Percentiles rank a stretch among this genome's conserved stretches.
Evolutionary conservation across 768 basidiomycete species (phyloP).

Genomic region (Crassisporium funariophilum): DNA sequence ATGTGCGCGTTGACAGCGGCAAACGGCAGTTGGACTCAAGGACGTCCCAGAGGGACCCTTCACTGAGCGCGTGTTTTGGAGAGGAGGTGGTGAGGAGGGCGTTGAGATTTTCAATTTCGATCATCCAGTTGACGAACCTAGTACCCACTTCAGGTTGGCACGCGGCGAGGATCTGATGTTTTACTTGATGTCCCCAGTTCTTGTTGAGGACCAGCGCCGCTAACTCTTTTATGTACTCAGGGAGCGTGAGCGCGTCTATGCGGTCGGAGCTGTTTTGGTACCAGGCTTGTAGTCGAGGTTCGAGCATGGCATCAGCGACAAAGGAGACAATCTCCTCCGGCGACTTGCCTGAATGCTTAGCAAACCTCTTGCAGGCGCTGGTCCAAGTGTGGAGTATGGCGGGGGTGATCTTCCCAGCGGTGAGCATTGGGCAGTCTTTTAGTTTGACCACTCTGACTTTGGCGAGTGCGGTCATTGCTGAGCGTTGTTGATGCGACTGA

Average conservation of each 20-base stretch:
- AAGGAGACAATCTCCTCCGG: constrained; percentile 12
- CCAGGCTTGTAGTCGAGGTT: constrained; percentile 12
- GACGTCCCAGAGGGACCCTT: constrained; percentile 4
- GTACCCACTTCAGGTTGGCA: constrained; percentile 8
- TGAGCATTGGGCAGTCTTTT: constrained; percentile 21
- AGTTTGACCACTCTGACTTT: constrained; percentile 8
- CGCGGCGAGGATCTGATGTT: constrained; percentile 7
- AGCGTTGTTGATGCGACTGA: not conserved
- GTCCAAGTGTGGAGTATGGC: constrained; percentile 15
- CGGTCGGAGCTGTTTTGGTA: constrained; percentile 12
- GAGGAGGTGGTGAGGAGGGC: constrained; percentile 13
- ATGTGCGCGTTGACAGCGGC: constrained; percentile 1
- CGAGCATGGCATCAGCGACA: constrained; percentile 19
- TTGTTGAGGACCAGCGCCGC: constrained; percentile 5
- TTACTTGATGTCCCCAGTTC: constrained; percentile 5
- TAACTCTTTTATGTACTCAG: constrained; percentile 15
- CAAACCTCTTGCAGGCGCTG: constrained; percentile 13
- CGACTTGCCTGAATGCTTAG: constrained; percentile 15
- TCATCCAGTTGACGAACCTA: constrained; percentile 19
- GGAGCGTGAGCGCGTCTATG: constrained; percentile 18
- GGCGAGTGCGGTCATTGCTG: constrained; percentile 9
- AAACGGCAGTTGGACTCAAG: constrained; percentile 14
- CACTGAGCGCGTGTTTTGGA: constrained; percentile 6
- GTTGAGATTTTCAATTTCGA: constrained; percentile 20
- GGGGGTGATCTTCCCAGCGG: constrained; percentile 15